Evolutionary conservation across 1,139 yeast species (phyloP), one percentile per base, ranked within the genome.

Genomic region (Geotrichum fermentans): DNA sequence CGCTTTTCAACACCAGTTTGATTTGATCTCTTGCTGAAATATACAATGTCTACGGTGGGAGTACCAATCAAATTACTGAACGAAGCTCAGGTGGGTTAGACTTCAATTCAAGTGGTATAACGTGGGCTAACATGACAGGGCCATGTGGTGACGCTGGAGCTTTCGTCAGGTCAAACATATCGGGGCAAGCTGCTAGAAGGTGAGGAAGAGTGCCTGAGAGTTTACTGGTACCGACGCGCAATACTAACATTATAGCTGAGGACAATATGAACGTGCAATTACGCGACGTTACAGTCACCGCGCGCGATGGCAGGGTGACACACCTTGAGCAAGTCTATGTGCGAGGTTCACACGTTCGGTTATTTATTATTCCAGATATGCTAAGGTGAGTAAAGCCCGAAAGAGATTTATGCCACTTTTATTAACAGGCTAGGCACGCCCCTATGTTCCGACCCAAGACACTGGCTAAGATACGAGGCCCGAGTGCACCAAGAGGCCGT

Each of bases 181-280:
- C 75, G 95, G 38, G 97, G 97, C 1, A 88, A 84, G 63, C 74
- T 92, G 40, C 67, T 84, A 11, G 95, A 85, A 61, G 82, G 84
- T 66, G 70, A 60, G 65, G 45, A 38, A 16, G n/a, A n/a, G n/a
- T n/a, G n/a, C n/a, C n/a, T n/a, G n/a, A n/a, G n/a, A n/a, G n/a
- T 16, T 34, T n/a, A 16, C 28, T 20, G 38, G 36, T 32, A 4
- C 16, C 10, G 2, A 8, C 20, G 16, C 28, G 20, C 16, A 29
- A n/a, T 33, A 14, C 20, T 21, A 17, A 40, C 36, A 6, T 24
- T 24, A 11, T 40, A 58, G 72, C 75, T 16, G 92, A 82, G 68
- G 98, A 92, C 63, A 90, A 84, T 64, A 92, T 92, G 98, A 92
- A 92, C 64, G 79, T 90, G 22, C 95, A 92, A 55, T 68, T 92